Evolutionary conservation across 2,329 filamentous ascomycete species (phyloP).

Genomic region (Penicillium sp.): DNA sequence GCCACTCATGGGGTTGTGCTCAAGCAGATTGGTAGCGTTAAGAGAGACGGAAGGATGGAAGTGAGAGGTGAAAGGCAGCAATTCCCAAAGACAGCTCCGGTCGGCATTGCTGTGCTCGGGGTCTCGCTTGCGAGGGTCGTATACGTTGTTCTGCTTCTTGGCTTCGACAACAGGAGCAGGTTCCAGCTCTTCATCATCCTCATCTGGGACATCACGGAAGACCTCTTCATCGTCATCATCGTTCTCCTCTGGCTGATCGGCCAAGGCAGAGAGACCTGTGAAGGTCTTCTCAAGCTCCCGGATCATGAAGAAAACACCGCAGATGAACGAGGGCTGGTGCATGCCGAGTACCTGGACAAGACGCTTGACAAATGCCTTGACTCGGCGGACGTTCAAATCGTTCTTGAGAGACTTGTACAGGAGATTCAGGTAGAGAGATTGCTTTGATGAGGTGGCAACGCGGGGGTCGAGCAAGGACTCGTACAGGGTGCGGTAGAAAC

Average conservation of each 20-base stretch:
- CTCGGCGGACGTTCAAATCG: slow-evolving; percentile 79
- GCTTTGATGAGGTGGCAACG: slow-evolving; percentile 81
- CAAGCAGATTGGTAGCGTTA: slow-evolving; percentile 64
- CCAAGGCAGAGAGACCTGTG: slow-evolving; percentile 66
- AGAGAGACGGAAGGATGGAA: slow-evolving; percentile 89
- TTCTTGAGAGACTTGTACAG: slow-evolving; percentile 79
- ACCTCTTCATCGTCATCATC: slow-evolving; percentile 63
- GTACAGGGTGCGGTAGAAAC: slow-evolving; percentile 91
- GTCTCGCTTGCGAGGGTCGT: slow-evolving; percentile 84
- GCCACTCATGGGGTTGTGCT: slow-evolving; percentile 61
- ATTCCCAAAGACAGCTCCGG: slow-evolving; percentile 83
- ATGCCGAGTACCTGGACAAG: slow-evolving; percentile 77
- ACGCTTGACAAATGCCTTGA: slow-evolving; percentile 92
- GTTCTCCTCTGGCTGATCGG: slow-evolving; percentile 70
- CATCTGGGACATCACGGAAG: slow-evolving; percentile 57
- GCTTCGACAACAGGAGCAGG: slow-evolving; percentile 18
- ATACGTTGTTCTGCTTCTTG: slow-evolving; percentile 39
- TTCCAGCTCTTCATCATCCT: slow-evolving; percentile 38
- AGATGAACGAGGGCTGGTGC: slow-evolving; percentile 86
- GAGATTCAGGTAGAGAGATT: slow-evolving; percentile 87
- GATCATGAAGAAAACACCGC: slow-evolving; percentile 82
- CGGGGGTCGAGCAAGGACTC: slow-evolving; percentile 88
- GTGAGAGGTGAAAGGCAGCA: slow-evolving; percentile 66
- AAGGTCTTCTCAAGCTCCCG: slow-evolving; percentile 71
- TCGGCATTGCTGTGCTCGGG: slow-evolving; percentile 92